These are phyloP conservation scores for Trebouxiophyceae sp. DNA, from an alignment of 163 green algal species.

Conservation along the genomic window DNA sequence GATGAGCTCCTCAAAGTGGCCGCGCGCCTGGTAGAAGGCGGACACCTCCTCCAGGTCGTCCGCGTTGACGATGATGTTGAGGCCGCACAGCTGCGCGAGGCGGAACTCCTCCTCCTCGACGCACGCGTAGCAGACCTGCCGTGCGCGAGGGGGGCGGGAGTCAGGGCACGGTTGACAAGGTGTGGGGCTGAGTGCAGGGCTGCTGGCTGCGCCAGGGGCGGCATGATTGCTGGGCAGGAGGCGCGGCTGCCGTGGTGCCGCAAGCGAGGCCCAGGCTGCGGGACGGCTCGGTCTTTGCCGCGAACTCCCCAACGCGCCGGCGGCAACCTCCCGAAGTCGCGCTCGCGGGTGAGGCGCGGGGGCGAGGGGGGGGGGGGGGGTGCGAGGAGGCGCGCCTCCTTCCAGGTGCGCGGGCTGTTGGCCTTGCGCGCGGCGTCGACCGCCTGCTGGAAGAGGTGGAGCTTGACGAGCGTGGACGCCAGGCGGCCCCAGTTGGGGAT, in stretches of 20 bases:
- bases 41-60: constrained; percentile 96
- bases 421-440: constrained; percentile 96
- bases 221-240: too few species aligned
- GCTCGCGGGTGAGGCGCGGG: background rate
- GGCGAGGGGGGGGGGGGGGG: background rate
- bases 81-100: constrained; percentile 91
- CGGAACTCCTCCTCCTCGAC: constrained; percentile 93
- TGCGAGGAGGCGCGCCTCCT: constrained; percentile 57
- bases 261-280: too few species aligned
- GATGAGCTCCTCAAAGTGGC: constrained; percentile 92
- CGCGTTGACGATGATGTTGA: constrained; percentile 98
- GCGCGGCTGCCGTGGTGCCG: too few species aligned
- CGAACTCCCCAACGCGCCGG: too few species aligned
- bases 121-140: constrained; percentile 86
- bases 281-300: too few species aligned
- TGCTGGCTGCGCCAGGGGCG: too few species aligned
- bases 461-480: constrained; percentile 81
- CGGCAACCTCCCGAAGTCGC: too few species aligned
- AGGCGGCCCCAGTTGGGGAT: constrained; percentile 95
- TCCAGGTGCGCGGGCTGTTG: constrained; percentile 90
- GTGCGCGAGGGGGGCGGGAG: too few species aligned
- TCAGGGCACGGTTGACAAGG: too few species aligned
- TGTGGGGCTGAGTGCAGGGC: too few species aligned
- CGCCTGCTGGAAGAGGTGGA: constrained; percentile 84
- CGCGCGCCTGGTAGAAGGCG: constrained; percentile 90